Conservation (phyloP, 2,329 filamentous ascomycete species). For the Metarhizium humberi region DNA sequence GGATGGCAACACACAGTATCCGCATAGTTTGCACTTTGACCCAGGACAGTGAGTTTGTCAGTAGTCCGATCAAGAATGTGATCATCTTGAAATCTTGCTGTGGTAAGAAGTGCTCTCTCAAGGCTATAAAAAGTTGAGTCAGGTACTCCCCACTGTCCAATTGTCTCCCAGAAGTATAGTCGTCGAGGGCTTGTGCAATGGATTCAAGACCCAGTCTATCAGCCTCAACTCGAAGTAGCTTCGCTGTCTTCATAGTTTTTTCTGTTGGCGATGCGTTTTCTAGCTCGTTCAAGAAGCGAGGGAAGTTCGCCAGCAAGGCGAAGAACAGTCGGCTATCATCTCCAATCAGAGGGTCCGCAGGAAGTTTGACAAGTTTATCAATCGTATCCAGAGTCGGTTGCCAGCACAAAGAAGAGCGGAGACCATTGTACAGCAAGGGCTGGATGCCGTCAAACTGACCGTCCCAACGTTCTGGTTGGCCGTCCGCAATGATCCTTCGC, state of each 20-base stretch:
- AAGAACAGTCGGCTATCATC: slow-evolving; percentile 76
- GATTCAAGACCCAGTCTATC: slow-evolving; percentile 60
- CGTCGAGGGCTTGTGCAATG: slow-evolving; percentile 60
- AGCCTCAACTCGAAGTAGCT: slow-evolving; percentile 61
- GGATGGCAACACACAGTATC: slow-evolving; percentile 74
- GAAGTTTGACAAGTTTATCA: slow-evolving; percentile 68
- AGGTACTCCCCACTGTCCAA: slow-evolving; percentile 68
- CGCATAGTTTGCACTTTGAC: slow-evolving; percentile 91
- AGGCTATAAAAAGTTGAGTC: slow-evolving; percentile 59
- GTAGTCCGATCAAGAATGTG: slow-evolving; percentile 80
- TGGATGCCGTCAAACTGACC: slow-evolving; percentile 81
- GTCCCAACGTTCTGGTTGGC: slow-evolving; percentile 80
- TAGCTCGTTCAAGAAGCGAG: slow-evolving; percentile 71
- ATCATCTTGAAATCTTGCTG: slow-evolving; percentile 75
- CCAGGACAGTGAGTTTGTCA: slow-evolving; percentile 84
- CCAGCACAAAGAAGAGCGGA: slow-evolving; percentile 77
- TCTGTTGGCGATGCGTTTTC: slow-evolving; percentile 53
- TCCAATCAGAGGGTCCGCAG: slow-evolving; percentile 72
- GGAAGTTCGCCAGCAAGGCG: slow-evolving; percentile 82
- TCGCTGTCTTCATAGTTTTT: slow-evolving; percentile 52
- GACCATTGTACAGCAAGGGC: slow-evolving; percentile 78
- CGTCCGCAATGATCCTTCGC: slow-evolving; percentile 63
- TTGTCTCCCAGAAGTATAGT: slow-evolving; percentile 60
- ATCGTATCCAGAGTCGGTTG: slow-evolving; percentile 69
- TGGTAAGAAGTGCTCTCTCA: slow-evolving; percentile 73